Base-by-base conservation (phyloP, 371 early-diverging fungal genomes). In the Nematocida major region DNA sequence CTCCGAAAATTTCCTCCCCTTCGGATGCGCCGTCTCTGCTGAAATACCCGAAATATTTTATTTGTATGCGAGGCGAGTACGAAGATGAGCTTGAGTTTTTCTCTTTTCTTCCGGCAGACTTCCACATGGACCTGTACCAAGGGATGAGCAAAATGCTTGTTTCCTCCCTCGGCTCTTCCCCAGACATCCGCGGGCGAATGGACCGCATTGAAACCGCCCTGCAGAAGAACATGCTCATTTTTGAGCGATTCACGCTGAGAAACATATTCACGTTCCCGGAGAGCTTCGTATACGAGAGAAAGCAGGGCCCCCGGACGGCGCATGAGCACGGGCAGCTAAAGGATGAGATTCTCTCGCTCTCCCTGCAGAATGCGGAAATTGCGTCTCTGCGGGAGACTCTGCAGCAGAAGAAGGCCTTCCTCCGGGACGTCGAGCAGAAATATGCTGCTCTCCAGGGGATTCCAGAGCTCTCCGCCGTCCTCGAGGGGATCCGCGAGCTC, bases 71-170 rank as follows among this genome's bases (percentile, higher is more conserved):
- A 26, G 26, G 30, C 38, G 28, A 53, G 26, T 81, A 54, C 59
- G 81, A 80, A 54, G 84, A 84, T 32, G 83, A 84, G 67, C 61
- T 81, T 22, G 84, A 84, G 66, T 84, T 63, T 61, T 84, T 84
- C 70, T 79, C 61, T 5, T 84, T 84, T 79, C 42, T 80, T 9
- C 84, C 84, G 13, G 34, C 59, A 11, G 65, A 68, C 39, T 73
- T 84, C 30, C 63, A 78, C 45, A 54, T 54, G 45, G 84, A 82
- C 28, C 59, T 84, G 13, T 78, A 79, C 51, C 40, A 67, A 11
- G 68, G 61, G 28, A 39, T 81, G 45, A 53, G 28, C 4, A 32
- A 34, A 13, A 20, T 43, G 3, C 13, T 68, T n/a, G 70, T 61
- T n/a, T 22, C 13, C n/a, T 73, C 22, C 36, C 7, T 73, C 9